Base-by-base conservation (phyloP, 2,329 filamentous ascomycete genomes). In the Paecilomyces variotii region DNA sequence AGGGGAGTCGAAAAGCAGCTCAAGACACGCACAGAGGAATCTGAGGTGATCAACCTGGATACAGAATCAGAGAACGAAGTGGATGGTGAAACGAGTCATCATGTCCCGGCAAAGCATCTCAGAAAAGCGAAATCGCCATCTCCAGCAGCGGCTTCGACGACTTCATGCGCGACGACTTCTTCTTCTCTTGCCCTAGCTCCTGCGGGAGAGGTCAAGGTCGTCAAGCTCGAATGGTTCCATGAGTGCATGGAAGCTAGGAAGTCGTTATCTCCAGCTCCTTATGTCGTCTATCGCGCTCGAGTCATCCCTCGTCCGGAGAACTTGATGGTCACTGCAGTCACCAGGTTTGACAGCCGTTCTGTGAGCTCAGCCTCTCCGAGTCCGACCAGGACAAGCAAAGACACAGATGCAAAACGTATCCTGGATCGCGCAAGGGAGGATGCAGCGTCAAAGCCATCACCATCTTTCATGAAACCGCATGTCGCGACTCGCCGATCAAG, bases 391-490 rank as follows among this genome's bases (percentile, higher is more conserved):
- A 45, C 9, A 1, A 19, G 19, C 39, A 45, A 45, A 9, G 56
- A 34, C 19, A 19, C 28, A 24, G 56, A 58, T 30, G 27, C 66
- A 54, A 66, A 49, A 19, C 64, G 68, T 24, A 82, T 85, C n/a
- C 65, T 85, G 7, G 74, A 81, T 59, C 76, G 84, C 39, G 84
- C 82, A 11, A 81, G 79, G 68, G 76, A 77, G 55, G 81, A 84
- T 61, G 73, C 74, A 3, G 63, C 68, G 9, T 64, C 65, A 10
- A 57, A 60, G 56, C 56, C 59, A 53, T 51, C 60, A 27, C 58
- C 34, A 24, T 32, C 14, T 32, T 59, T 32, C 39, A 60, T 14
- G 56, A 59, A 11, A 52, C 26, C 24, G 27, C 54, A 60, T 5
- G 59, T 61, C 26, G 66, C 35, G 63, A 52, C 49, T 51, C 66